Evolutionary conservation across 2,329 filamentous ascomycete species (phyloP), one percentile per base, ranked within the genome.

Genomic region (Aspergillus caelatus): DNA sequence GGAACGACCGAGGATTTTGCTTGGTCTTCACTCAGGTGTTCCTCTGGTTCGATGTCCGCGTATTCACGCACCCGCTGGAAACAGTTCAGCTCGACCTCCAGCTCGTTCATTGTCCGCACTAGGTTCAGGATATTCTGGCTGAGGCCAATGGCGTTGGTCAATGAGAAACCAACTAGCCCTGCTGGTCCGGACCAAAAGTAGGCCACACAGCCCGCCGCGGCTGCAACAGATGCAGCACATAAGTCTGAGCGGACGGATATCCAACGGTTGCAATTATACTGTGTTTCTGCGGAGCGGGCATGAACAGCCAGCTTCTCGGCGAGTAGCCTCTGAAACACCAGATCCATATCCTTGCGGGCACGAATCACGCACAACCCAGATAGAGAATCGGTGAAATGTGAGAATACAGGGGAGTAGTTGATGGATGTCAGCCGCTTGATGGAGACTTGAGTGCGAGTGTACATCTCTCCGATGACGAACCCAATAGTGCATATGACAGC

Each of bases 241-340:
- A 86, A 79, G 64, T 87, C 85, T 5, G 85, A 78, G 6, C 85
- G 82, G 45, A 87, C 79, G 1, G 81, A 79, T 3, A 88, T 82
- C 85, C 85, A 88, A 9, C 85, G 82, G 69, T 88, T 88, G 64
- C 82, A 82, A 71, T 86, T 86, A 65, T 80, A 86, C 54, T 81
- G 82, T 1, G 84, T 77, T 68, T 86, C 84, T 0, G 79, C 75
- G 0, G 83, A 77, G 7, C 80, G 79, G 12, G 82, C 79, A 73
- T 81, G 84, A 0, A 80, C 71, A 1, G 82, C 78, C 36, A 87
- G 65, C 67, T 83, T 83, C 32, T 82, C 77, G 1, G 85, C 84
- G n/a, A 87, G 72, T 39, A 84, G 78, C 30, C 80, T 72, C 12
- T 79, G 76, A 60, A 87, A 87, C 1, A 77, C 78, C 30, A 79